These are phyloP conservation scores for Rossbeevera mucosa DNA, from an alignment of 768 basidiomycete genomes.

Conservation along the genomic window DNA sequence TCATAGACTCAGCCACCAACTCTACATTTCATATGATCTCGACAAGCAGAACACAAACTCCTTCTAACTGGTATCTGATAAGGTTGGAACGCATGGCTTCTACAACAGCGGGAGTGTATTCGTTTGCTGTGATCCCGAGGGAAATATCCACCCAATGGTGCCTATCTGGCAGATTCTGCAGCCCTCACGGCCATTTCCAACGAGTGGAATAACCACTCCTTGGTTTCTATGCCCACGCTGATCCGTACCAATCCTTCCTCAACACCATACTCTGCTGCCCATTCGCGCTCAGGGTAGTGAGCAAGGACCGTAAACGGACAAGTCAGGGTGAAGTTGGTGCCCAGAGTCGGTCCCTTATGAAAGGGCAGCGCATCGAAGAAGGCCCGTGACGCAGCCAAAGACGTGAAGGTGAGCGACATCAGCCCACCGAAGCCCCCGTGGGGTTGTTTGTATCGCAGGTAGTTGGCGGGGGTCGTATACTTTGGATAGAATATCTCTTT, in stretches of 20 bases:
- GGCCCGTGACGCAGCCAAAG: constrained; percentile 57
- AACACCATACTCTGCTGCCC: constrained; percentile 86
- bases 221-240: constrained; percentile 87
- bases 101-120: too few species aligned
- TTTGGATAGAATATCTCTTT: constrained; percentile 91
- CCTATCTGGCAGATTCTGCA: constrained; percentile 48
- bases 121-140: too few species aligned
- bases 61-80: too few species aligned
- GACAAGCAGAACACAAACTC: too few species aligned
- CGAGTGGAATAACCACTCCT: constrained; percentile 45
- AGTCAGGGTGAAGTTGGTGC: constrained; percentile 94
- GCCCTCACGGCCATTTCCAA: constrained; percentile 65
- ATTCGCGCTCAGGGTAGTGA: constrained; percentile 84
- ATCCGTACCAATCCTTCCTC: constrained; percentile 80
- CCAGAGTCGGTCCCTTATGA: constrained; percentile 86
- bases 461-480: constrained; percentile 67
- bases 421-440: constrained; percentile 55
- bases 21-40: too few species aligned
- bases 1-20: too few species aligned
- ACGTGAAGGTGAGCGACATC: constrained; percentile 82
- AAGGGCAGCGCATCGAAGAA: constrained; percentile 84
- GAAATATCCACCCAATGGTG: too few species aligned
- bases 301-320: constrained; percentile 92
- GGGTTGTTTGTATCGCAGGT: constrained; percentile 60
- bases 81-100: too few species aligned